Conservation (phyloP, 2,329 filamentous ascomycete species). For the Xylariaceae sp. region DNA sequence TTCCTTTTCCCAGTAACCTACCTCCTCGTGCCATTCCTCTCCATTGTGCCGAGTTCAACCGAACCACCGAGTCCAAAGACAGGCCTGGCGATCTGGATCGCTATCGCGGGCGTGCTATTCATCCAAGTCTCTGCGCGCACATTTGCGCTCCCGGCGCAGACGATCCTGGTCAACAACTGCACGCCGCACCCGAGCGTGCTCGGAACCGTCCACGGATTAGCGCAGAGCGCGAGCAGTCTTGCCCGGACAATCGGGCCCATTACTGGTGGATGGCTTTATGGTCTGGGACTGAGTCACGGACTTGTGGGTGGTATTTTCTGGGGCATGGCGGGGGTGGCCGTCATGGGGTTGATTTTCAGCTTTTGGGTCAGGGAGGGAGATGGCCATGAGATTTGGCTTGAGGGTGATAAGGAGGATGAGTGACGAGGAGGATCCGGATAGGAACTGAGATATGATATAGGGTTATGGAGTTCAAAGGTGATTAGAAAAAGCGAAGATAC, state of each 20-base stretch:
- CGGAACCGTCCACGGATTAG: slow-evolving; percentile 46
- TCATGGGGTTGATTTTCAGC: slow-evolving; percentile 46
- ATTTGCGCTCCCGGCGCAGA: slow-evolving; percentile 48
- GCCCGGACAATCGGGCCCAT: slow-evolving; percentile 57
- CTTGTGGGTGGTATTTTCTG: slow-evolving; percentile 57
- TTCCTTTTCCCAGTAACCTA: slow-evolving; percentile 68
- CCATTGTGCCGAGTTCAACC: slow-evolving; percentile 52
- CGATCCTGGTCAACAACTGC: slow-evolving; percentile 45
- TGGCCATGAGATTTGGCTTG: slow-evolving; percentile 60
- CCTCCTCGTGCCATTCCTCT: slow-evolving; percentile 63
- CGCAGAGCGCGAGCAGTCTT: slow-evolving; percentile 54
- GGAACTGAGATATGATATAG: background rate
- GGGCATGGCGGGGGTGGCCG: slow-evolving; percentile 46
- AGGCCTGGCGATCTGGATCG: slow-evolving; percentile 57
- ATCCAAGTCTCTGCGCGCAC: slow-evolving; percentile 63
- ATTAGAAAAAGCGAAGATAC: background rate
- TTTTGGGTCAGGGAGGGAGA: slow-evolving; percentile 55
- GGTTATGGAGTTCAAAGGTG: background rate
- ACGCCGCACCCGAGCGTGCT: slow-evolving; percentile 44
- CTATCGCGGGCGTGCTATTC: slow-evolving; percentile 56
- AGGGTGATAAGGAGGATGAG: slow-evolving; percentile 51
- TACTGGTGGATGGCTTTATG: slow-evolving; percentile 56
- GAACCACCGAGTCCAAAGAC: slow-evolving; percentile 47
- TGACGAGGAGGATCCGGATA: slow-evolving; percentile 2
- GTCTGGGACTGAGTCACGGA: slow-evolving; percentile 51